Base-by-base conservation (phyloP, 805 yeast genomes). In the Debaryomyces maramus region DNA sequence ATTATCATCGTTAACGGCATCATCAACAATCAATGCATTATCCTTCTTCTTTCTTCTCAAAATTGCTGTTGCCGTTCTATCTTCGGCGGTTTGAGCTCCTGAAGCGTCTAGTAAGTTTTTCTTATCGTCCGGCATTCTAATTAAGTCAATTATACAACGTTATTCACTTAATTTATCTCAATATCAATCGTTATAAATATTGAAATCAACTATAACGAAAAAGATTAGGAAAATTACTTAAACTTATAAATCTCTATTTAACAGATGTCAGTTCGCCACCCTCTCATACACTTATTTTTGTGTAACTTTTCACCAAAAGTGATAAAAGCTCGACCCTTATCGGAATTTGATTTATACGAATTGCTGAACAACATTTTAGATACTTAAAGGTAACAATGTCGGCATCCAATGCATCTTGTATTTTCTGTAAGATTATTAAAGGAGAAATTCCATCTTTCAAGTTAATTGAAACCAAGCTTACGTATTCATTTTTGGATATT, bases 21-120 rank as follows among this genome's bases (percentile, higher is more conserved):
- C 99, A 61, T 93, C 99, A 38, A 93, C 98, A 48, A 93, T 71
- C 53, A 93, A 73, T 38, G 96, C 88, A 65, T 93, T 93, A 60
- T 86, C 96, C 78, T 91, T 91, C 93, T 93, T 91, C 83, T 93
- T 93, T 71, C 91, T 81, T 73, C 97, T 85, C 58, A 93, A 75
- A 59, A 93, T 93, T 33, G 99, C 99, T 40, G 98, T 93, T 50
- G 99, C 99, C 39, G 96, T 88, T 50, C 76, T 80, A 47, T 75
- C 77, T 53, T 82, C 87, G 30, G 71, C 70, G 40, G 62, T 53
- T 32, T 75, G 76, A 34, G 78, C 76, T 37, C 93, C 93, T 37
- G 89, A 81, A 49, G 85, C 88, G 50, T 70, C 75, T 48, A 67
- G 56, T 45, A 64, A 62, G 16, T 64, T 62, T 53, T 69, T 67